Conservation (phyloP, 2,329 filamentous ascomycete genomes). For the Pestalotiopsis sp. region DNA sequence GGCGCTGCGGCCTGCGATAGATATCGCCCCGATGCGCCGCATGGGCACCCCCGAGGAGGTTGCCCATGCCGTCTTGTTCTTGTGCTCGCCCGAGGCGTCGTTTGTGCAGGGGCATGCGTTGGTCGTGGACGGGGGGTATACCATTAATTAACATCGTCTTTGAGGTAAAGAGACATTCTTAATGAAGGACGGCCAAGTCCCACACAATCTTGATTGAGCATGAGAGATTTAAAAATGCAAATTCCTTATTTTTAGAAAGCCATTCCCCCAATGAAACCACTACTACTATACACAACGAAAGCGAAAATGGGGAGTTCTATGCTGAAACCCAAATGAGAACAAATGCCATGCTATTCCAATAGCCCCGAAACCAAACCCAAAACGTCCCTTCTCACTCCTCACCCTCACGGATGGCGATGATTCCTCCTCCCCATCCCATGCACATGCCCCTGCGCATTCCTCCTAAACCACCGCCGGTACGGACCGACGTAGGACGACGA, state of each 20-base stretch:
- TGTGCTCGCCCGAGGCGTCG: constrained; percentile 48
- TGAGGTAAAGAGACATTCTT: neutral
- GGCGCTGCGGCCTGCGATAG: constrained; percentile 40
- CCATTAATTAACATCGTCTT: constrained; percentile 38
- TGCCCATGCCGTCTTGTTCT: constrained; percentile 49
- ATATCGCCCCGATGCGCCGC: constrained; percentile 51
- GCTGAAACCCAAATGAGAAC: neutral
- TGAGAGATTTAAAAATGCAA: neutral
- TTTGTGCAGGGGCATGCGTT: constrained; percentile 55
- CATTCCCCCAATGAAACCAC: neutral
- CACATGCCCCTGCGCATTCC: neutral
- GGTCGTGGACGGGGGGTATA: constrained; percentile 55
- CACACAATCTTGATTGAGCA: too few relatives aligned
- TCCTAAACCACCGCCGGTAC: constrained; percentile 5
- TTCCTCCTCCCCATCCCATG: constrained; percentile 1
- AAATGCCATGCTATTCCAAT: neutral
- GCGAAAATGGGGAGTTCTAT: neutral
- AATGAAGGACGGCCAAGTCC: too few relatives aligned
- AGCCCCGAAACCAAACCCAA: neutral
- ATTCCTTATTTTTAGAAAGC: neutral
- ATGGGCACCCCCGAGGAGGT: constrained; percentile 53
- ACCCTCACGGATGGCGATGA: neutral
- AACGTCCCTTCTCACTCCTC: neutral
- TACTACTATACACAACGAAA: neutral
- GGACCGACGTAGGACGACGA: neutral